Evolutionary conservation across 1,139 yeast species (phyloP), one percentile per base, ranked within the genome.

Genomic region (Chernovozyma sophiae-reginae): DNA sequence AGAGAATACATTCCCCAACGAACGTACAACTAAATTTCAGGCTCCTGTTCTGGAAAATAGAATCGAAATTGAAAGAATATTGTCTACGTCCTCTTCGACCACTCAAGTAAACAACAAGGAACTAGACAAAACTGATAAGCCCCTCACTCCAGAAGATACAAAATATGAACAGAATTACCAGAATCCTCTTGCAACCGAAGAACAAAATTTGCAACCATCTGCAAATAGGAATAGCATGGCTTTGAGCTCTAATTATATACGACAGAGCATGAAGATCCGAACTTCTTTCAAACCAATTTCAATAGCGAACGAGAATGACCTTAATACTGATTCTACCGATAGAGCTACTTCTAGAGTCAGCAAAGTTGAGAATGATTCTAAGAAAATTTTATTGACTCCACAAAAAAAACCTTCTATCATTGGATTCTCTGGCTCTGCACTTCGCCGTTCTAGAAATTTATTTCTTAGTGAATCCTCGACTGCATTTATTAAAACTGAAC

Each of bases 391-490:
- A 7, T 12, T 6, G 12, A 26, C 29, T 26, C 29, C 29, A 6
- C 10, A 26, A 20, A 20, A 38, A 35, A 37, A 34, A 33, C 17
- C 28, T 16, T 15, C 35, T 15, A 15, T 12, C 2, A 10, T 31
- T 29, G 14, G 37, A 31, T 33, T 38, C 38, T 5, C 44, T 12
- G 47, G 40, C 3, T 46, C 49, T 4, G 42, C 40, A 16, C 41
- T 49, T 23, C 43, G 50, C 8, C 40, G 53, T 10, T 43, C 53
- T 2, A 39, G 53, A 38, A 49, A 49, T 36, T 49, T 48, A 4
- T 47, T 49, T 31, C 39, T 46, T 12, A 34, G 34, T 22, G 29
- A 17, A 15, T 17, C 18, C 3, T 4, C 38, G 20, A 18, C 17
- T 25, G 4, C 24, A 10, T 8, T 12, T 14, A 29, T 5, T 20